Percentiles rank a stretch among this genome's conserved stretches.
phyloP scores from a whole-genome alignment of 1,284 basidiomycete species.

The Lentinula novae-zelandiae region DNA sequence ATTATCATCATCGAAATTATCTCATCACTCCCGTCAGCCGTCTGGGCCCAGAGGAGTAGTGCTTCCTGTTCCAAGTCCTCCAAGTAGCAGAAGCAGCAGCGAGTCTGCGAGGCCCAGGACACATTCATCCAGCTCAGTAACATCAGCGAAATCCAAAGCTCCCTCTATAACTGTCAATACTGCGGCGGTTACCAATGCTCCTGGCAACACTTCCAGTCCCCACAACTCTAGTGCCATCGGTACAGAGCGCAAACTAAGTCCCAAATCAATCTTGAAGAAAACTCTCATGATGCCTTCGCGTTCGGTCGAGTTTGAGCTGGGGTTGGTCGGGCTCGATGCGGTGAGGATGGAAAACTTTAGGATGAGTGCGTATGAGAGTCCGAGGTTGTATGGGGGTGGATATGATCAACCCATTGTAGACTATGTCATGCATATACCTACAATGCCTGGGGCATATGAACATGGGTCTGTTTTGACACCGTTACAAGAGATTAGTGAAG shows the following conservation, averaged over 20 bases:
- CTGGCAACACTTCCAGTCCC: not conserved
- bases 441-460: not conserved
- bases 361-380: conserved; percentile 1
- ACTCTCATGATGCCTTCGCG: not conserved
- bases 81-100: not conserved
- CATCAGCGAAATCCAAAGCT: not conserved
- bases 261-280: conserved; percentile 6
- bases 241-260: not conserved
- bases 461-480: conserved; percentile 4
- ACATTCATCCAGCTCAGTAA: not conserved
- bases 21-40: not conserved
- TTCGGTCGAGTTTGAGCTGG: conserved; percentile 13
- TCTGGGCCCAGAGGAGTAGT: not conserved
- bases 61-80: not conserved
- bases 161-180: not conserved
- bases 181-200: not conserved
- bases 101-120: not conserved
- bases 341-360: conserved; percentile 9
- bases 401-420: not conserved
- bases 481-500: conserved; percentile 7
- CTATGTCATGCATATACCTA: not conserved
- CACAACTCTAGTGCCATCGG: not conserved
- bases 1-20: not conserved
- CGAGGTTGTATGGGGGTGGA: not conserved
- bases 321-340: conserved; percentile 12